Base-by-base conservation (phyloP, 2,329 filamentous ascomycete genomes). In the Pestalotiopsis sp. region DNA sequence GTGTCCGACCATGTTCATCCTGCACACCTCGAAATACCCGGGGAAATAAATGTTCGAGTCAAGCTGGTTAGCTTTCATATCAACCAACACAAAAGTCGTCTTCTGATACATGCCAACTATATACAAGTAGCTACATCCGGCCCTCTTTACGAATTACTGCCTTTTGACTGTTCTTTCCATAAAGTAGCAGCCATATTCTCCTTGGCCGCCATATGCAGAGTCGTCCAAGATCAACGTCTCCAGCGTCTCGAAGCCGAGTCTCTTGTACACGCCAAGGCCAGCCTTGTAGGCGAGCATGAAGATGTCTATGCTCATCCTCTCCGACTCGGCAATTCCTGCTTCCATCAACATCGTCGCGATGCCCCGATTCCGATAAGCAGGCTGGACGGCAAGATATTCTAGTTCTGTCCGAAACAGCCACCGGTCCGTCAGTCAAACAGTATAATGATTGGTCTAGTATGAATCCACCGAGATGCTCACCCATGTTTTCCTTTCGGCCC, bases 381-480 rank as follows among this genome's bases (percentile, higher is more conserved):
- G 74, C 59, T 74, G 74, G 4, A 77, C 72, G 0, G 73, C 74
- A 3, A 77, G 71, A 66, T 74, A 76, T 13, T 75, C 74, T 6
- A 76, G 72, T 14, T 69, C 74, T 76, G 38, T 68, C 14, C 7
- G 45, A 52, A 58, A 27, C 14, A 52, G 45, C 9, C 31, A 64
- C 27, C 27, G 4, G 25, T n/a, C n/a, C 45, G 20, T 52, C 20
- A 52, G 45, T 52, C 20, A 39, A 20, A 12, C 23, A 25, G 17
- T 41, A 11, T 13, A 25, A 4, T n/a, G 11, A 45, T 17, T 49
- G 38, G 1, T 45, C 4, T 20, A 1, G 39, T 7, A 7, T 31
- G 13, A 61, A 36, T n/a, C 6, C 14, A 4, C 41, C 5, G 5
- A 58, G 17, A 36, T 20, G 17, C 68, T 68, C 41, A 73, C 73